These are phyloP conservation scores for Tulasnella sp. DNA, from an alignment of 768 basidiomycete species.

Conservation along the genomic window DNA sequence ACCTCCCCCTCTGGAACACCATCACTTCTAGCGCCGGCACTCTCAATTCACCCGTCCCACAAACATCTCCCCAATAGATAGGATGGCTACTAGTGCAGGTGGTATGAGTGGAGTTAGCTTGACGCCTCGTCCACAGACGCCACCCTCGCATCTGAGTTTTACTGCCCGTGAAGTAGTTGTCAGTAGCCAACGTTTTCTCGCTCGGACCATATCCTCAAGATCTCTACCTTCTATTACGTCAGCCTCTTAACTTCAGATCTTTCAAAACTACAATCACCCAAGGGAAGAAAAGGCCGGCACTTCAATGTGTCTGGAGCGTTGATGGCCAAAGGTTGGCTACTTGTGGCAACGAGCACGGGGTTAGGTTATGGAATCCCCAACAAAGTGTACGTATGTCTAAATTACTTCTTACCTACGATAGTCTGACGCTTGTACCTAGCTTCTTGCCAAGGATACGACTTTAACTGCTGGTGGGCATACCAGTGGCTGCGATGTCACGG, in stretches of 20 bases:
- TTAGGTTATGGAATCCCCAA: conserved; percentile 16
- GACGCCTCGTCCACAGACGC: conserved; percentile 16
- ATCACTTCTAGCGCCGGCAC: not conserved
- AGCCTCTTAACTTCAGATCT: conserved; percentile 17
- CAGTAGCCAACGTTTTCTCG: not conserved
- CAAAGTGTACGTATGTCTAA: not conserved
- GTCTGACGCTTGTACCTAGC: not conserved
- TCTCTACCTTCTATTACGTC: not conserved
- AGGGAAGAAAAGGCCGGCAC: not conserved
- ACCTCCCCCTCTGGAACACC: not conserved
- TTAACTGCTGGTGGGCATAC: not conserved
- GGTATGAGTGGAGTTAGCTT: not conserved
- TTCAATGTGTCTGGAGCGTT: conserved; percentile 11
- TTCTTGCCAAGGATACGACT: conserved; percentile 4
- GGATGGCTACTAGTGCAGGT: not conserved
- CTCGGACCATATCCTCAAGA: not conserved
- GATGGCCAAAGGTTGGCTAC: conserved; percentile 18
- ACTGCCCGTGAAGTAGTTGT: conserved; percentile 14
- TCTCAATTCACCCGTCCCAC: not conserved
- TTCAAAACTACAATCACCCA: not conserved
- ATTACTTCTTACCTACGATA: not conserved
- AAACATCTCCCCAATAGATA: not conserved
- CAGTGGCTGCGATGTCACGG: not conserved
- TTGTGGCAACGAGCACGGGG: conserved; percentile 7
- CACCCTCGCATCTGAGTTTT: conserved; percentile 11